phyloP scores from a whole-genome alignment of 371 early-diverging fungal species.

The Actinomortierella wolfii region DNA sequence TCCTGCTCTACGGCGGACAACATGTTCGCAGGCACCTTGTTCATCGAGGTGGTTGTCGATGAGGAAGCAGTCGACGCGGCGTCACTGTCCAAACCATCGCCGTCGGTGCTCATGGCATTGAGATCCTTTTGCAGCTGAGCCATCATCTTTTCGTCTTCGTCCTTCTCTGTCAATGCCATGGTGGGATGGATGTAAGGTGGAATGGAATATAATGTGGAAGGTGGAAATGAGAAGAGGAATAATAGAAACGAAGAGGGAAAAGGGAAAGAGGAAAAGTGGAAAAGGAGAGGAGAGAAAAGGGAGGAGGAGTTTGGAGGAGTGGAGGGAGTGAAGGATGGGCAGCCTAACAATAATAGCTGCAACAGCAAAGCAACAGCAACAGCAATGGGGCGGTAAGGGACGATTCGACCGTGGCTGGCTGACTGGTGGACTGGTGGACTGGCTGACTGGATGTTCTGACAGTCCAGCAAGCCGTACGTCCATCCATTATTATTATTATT shows the following conservation, averaged over 20 bases:
- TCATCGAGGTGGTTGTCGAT: neutral
- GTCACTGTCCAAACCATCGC: constrained; percentile 9
- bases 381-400: too few species aligned
- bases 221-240: neutral
- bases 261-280: neutral
- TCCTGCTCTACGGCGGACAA: constrained; percentile 57
- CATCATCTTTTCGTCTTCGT: constrained; percentile 23
- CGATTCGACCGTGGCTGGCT: too few species aligned
- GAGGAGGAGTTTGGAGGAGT: neutral
- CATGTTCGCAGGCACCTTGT: constrained; percentile 47
- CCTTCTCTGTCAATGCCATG: neutral
- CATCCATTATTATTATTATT: too few species aligned
- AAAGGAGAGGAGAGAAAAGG: neutral
- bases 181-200: neutral
- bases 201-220: neutral
- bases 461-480: too few species aligned
- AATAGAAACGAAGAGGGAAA: neutral
- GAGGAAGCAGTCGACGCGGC: constrained; percentile 11
- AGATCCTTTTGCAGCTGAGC: constrained; percentile 29
- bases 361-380: too few species aligned
- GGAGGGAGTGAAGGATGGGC: too few species aligned
- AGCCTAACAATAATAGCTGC: too few species aligned
- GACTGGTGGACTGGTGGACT: too few species aligned
- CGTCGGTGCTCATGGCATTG: constrained; percentile 17
- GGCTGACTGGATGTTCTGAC: too few species aligned